Evolutionary conservation across 345 rosid species (phyloP), one percentile per base, ranked within the genome.

Genomic region (Eucalyptus brandiana): DNA sequence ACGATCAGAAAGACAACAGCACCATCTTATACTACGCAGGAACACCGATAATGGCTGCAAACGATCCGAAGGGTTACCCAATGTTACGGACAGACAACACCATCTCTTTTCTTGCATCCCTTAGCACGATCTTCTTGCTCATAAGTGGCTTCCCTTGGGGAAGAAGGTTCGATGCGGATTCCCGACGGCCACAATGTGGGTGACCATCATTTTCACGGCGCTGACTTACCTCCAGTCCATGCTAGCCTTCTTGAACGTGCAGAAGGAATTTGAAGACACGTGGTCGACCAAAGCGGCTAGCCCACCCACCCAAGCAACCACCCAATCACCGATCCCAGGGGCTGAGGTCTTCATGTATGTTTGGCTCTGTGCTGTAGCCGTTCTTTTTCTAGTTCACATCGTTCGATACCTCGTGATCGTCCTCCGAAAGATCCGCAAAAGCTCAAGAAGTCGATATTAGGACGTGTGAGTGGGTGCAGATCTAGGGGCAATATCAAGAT

Each of bases 31-130:
- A 24, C 62, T 24, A 2, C 12, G 62, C 62, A 10, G 62, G 62
- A 56, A 56, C 62, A 24, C 2, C 62, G 13, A 56, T 24, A 24
- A 24, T 56, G 62, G 30, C 30, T 26, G 62, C 62, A 56, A 56
- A 56, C 30, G 0, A 10, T 56, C 30, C 30, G 2, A 0, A 56
- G 12, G 4, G 6, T 56, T 56, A 1, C 13, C 28, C 3, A 9
- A 1, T 0, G 6, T 56, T 56, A 4, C 24, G 62, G 62, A 24
- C 0, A 56, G 24, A 0, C 62, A 56, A 24, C 62, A 56, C 62
- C 5, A 1, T 56, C 6, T 10, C 62, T 24, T 56, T 56, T 4
- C 11, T 56, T 23, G 62, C 62, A 24, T 56, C 62, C 5, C 62
- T 24, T 56, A 56, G 62, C 62, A 56, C 30, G 26, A 23, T 56